Evolutionary conservation across 176 grass and related monocot genomes (phyloP).

Genomic region (Metroxylon sagu): DNA sequence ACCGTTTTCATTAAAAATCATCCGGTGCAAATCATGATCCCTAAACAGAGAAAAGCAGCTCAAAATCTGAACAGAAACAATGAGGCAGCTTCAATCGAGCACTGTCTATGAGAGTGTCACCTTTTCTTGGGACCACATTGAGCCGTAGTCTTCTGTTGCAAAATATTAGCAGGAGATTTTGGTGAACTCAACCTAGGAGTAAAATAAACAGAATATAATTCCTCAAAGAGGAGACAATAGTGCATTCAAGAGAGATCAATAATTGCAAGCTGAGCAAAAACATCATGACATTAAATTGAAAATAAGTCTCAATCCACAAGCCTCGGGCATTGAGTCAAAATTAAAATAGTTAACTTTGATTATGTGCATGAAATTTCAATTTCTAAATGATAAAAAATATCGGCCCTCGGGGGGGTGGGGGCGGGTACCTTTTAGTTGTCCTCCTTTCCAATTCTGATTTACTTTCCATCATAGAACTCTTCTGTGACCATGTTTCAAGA

Average conservation of each 20-base stretch:
- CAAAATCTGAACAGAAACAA: background rate
- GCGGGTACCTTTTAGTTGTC: background rate
- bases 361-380: background rate
- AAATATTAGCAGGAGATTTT: background rate
- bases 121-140: background rate
- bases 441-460: background rate
- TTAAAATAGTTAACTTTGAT: too few relatives aligned
- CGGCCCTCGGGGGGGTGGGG: too few relatives aligned
- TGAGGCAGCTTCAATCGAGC: background rate
- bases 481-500: background rate
- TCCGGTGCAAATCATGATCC: constrained; percentile 47
- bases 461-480: background rate
- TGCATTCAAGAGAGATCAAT: too few relatives aligned
- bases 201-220: background rate
- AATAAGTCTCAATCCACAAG: too few relatives aligned
- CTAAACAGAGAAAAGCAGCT: constrained; percentile 22
- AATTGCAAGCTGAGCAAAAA: too few relatives aligned
- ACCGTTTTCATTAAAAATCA: constrained; percentile 74
- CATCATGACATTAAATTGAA: too few relatives aligned
- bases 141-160: background rate
- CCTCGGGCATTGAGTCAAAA: too few relatives aligned
- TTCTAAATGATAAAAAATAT: background rate
- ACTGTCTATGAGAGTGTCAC: background rate
- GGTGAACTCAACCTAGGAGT: background rate
- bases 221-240: too few relatives aligned